Conservation (phyloP, 2,329 filamentous ascomycete species). For the Laburnicola sp. region DNA sequence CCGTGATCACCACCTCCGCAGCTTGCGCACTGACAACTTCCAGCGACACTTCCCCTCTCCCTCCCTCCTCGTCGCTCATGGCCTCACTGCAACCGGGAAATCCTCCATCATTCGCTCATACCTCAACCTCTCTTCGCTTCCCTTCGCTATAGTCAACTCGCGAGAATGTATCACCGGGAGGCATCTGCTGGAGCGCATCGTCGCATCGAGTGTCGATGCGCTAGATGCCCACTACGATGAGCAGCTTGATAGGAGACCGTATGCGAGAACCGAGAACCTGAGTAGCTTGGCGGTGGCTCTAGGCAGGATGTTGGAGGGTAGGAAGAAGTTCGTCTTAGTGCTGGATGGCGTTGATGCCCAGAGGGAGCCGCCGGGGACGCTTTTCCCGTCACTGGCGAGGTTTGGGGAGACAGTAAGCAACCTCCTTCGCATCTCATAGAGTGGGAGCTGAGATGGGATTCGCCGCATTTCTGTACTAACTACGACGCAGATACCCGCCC, state of each 20-base stretch:
- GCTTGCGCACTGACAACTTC: conserved; percentile 19
- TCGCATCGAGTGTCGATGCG: conserved; percentile 55
- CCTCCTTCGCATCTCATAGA: too few species aligned
- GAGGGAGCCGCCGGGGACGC: conserved; percentile 74
- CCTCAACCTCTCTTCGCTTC: conserved; percentile 56
- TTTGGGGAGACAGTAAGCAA: conserved; percentile 74
- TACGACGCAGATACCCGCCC: conserved; percentile 67
- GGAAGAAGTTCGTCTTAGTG: conserved; percentile 74
- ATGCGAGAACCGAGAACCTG: conserved; percentile 75
- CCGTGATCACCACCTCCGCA: background rate
- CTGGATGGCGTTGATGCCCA: conserved; percentile 87
- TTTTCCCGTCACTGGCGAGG: conserved; percentile 79
- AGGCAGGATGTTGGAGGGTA: conserved; percentile 61
- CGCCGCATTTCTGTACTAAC: background rate
- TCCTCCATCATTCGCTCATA: conserved; percentile 68
- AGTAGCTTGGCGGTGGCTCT: conserved; percentile 76
- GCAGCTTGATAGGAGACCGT: conserved; percentile 47
- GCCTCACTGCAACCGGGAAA: conserved; percentile 86
- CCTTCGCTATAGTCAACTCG: conserved; percentile 67
- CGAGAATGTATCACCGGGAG: conserved; percentile 76
- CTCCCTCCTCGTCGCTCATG: conserved; percentile 76
- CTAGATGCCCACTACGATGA: conserved; percentile 47
- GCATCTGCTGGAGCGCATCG: conserved; percentile 74
- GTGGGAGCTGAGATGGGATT: too few species aligned
- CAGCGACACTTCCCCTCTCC: conserved; percentile 70